Evolutionary conservation across 1,284 basidiomycete species (phyloP).

Genomic region (Cerioporus squamosus): DNA sequence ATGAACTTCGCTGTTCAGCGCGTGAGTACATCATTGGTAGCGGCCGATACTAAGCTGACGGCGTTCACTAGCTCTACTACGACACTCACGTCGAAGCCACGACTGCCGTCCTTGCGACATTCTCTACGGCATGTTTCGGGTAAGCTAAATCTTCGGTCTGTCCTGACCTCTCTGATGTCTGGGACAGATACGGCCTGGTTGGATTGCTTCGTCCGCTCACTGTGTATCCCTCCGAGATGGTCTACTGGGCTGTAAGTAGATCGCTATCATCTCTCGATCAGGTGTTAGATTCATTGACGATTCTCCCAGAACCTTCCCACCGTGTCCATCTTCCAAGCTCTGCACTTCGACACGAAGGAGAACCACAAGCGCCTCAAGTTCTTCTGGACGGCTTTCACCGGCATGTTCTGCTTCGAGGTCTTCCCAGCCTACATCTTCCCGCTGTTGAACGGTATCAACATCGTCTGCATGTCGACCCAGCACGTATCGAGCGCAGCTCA

Average conservation of each 20-base stretch:
- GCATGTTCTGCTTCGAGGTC: constrained; percentile 60
- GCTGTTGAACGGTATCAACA: constrained; percentile 56
- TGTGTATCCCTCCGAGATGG: constrained; percentile 74
- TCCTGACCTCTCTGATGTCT: not conserved
- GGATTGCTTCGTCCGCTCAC: constrained; percentile 61
- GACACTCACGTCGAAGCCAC: constrained; percentile 55
- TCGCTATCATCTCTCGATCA: constrained; percentile 7
- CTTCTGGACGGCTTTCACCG: constrained; percentile 63
- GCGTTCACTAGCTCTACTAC: constrained; percentile 55
- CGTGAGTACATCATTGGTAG: constrained; percentile 37
- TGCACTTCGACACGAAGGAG: constrained; percentile 54
- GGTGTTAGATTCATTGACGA: constrained; percentile 1
- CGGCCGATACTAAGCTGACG: constrained; percentile 38
- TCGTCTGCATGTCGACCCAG: constrained; percentile 62
- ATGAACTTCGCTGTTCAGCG: constrained; percentile 66
- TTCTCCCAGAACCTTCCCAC: constrained; percentile 53
- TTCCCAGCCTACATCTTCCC: constrained; percentile 69
- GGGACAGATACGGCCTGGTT: constrained; percentile 56
- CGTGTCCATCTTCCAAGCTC: constrained; percentile 64
- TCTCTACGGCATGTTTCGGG: constrained; percentile 71
- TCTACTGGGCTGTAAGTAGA: constrained; percentile 59
- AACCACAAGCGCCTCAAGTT: constrained; percentile 58
- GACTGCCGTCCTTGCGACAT: constrained; percentile 65
- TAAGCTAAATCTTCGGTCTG: constrained; percentile 27
- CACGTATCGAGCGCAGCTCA: constrained; percentile 43